Conservation (phyloP, 306 rosid species). For the Cicer chorassanicum region DNA sequence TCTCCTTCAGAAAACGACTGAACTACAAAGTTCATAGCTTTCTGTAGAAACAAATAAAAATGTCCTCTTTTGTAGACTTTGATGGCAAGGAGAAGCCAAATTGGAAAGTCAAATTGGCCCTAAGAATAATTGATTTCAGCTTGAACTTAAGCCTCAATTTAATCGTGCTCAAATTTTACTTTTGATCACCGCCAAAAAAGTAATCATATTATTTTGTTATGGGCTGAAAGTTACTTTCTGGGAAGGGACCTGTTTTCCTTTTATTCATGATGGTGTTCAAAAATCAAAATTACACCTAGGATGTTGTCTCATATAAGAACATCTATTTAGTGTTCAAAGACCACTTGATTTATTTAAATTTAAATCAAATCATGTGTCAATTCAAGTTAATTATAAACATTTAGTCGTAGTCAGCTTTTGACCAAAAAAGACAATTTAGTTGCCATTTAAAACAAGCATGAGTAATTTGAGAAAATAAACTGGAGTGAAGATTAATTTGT, state of each 20-base stretch:
- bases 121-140: conserved; percentile 24
- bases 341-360: background rate
- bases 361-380: no score
- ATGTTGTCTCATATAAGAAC: background rate
- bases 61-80: conserved; percentile 36
- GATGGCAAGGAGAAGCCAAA: conserved; percentile 33
- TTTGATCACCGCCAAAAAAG: no score
- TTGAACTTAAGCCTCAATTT: background rate
- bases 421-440: no score
- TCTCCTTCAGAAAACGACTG: background rate
- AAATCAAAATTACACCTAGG: background rate
- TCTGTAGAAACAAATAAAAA: background rate
- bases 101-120: conserved; percentile 29
- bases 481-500: no score
- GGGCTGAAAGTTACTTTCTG: no score
- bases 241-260: background rate
- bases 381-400: no score
- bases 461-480: no score
- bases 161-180: background rate
- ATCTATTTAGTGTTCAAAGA: background rate
- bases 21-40: background rate
- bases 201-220: no score
- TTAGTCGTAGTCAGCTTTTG: no score
- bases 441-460: no score
- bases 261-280: conserved; percentile 8